phyloP scores from a whole-genome alignment of 179 eudicot species.

The Nepenthes alata region DNA sequence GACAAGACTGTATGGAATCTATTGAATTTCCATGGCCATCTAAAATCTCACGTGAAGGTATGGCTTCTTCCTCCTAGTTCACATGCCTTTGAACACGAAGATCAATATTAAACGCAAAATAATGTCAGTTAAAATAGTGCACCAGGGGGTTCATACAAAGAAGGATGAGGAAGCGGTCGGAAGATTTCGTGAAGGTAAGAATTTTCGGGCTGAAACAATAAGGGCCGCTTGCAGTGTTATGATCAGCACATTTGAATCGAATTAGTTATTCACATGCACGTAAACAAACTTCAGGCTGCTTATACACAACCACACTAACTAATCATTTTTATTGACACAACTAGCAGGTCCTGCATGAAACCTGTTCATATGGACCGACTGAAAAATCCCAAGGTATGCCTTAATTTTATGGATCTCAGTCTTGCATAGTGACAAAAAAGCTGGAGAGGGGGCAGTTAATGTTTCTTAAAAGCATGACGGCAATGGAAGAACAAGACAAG shows the following conservation, averaged over 20 bases:
- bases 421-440: neutral
- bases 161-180: conserved; percentile 62
- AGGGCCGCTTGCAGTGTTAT: neutral
- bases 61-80: neutral
- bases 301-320: neutral
- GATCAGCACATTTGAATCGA: neutral
- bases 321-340: neutral
- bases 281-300: conserved; percentile 2
- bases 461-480: neutral
- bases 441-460: neutral
- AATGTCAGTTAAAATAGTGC: conserved; percentile 27
- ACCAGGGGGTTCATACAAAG: conserved; percentile 78
- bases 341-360: conserved; percentile 46
- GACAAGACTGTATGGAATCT: conserved; percentile 83
- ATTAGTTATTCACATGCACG: neutral
- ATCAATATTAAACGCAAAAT: no score
- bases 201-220: neutral
- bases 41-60: conserved; percentile 84
- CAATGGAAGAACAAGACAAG: neutral
- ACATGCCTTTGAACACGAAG: neutral
- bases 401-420: neutral
- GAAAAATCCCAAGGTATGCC: conserved; percentile 38
- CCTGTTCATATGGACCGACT: conserved; percentile 17
- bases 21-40: conserved; percentile 60
- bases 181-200: conserved; percentile 64